Evolutionary conservation across 2,329 filamentous ascomycete species (phyloP).

Genomic region (Orbilia ellipsospora): DNA sequence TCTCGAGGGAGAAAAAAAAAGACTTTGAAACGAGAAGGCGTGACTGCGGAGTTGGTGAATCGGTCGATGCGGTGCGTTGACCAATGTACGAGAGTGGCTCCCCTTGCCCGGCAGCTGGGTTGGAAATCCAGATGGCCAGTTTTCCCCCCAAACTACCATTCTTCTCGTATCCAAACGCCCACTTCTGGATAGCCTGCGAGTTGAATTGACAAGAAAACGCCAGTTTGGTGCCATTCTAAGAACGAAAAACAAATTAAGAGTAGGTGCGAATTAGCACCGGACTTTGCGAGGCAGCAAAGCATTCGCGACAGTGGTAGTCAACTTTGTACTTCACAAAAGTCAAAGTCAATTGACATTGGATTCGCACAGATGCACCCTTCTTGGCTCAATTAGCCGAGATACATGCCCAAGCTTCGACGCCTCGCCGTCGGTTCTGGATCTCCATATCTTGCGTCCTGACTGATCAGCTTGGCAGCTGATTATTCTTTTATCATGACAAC

Average conservation of each 20-base stretch:
- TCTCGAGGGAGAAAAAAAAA: not conserved
- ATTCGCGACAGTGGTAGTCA: no score
- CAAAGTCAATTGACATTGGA: conserved; percentile 15
- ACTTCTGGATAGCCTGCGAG: no score
- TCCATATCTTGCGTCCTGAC: conserved; percentile 5
- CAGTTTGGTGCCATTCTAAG: not conserved
- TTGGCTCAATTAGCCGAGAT: conserved; percentile 48
- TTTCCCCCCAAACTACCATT: no score
- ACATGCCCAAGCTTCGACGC: conserved; percentile 2
- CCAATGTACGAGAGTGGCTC: conserved; percentile 1
- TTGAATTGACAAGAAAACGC: no score
- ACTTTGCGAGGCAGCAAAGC: not conserved
- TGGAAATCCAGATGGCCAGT: no score
- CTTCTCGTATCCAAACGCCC: no score
- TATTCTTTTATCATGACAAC: not conserved
- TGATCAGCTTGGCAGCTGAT: conserved; percentile 4
- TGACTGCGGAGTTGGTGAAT: conserved; percentile 31
- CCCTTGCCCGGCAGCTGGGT: not conserved
- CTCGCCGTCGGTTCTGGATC: conserved; percentile 24
- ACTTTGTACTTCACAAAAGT: not conserved
- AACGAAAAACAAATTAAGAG: conserved; percentile 3
- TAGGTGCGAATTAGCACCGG: not conserved
- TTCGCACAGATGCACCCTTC: conserved; percentile 11
- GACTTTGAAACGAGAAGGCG: conserved; percentile 26
- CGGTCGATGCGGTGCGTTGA: conserved; percentile 42